Percentiles rank a stretch among this genome's conserved stretches.
Conservation (phyloP, 73 alveolate species). For the Tetrahymena elliotti region DNA sequence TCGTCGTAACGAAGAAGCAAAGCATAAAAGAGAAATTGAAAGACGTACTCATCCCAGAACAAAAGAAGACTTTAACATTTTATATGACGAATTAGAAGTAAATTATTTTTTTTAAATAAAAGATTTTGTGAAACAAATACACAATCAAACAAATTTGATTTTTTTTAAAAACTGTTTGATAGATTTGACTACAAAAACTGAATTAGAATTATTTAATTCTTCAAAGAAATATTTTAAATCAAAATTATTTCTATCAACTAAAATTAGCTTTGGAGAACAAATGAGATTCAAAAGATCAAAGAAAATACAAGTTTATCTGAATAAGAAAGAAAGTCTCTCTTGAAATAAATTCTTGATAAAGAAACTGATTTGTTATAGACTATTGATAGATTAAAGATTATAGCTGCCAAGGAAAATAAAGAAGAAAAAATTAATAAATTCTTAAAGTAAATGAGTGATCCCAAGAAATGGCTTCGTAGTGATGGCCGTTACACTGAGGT, state of each 20-base stretch:
- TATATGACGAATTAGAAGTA: conserved; percentile 93
- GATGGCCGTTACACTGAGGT: conserved; percentile 92
- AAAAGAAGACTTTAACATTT: conserved; percentile 88
- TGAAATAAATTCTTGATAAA: conserved; percentile 89
- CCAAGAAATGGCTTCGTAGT: conserved; percentile 71
- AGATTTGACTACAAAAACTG: neutral
- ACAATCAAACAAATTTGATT: neutral
- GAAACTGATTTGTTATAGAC: conserved; percentile 96
- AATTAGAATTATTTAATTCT: neutral
- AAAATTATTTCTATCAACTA: neutral
- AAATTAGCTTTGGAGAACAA: conserved; percentile 63
- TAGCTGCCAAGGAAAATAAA: conserved; percentile 81
- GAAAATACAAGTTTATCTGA: conserved; percentile 48
- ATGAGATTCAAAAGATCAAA: conserved; percentile 88
- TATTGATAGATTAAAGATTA: conserved; percentile 96
- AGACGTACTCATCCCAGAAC: conserved; percentile 98
- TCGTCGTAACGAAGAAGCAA: conserved; percentile 89
- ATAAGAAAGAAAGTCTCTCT: conserved; percentile 73
- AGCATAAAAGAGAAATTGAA: conserved; percentile 96
- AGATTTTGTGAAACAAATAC: neutral
- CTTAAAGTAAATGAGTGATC: conserved; percentile 89
- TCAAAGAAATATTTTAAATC: too few relatives aligned
- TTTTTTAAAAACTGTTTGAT: neutral
- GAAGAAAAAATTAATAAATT: conserved; percentile 90
- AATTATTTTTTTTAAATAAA: neutral